Evolutionary conservation across 2,329 filamentous ascomycete genomes (phyloP).

Genomic region (Epichloe sp.): DNA sequence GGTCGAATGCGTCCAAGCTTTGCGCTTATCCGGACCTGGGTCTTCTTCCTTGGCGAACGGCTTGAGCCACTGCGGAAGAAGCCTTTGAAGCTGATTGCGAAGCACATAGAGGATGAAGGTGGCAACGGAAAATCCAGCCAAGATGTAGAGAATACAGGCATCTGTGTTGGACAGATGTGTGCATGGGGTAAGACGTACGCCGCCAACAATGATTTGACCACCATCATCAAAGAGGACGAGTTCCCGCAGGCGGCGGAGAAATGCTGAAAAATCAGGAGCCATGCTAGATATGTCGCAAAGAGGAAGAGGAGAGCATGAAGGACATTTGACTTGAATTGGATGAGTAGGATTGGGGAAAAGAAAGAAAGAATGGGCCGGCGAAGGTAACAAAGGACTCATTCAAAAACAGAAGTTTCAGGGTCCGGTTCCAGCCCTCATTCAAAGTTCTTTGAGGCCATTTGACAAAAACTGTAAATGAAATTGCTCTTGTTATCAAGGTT

Average conservation of each 20-base stretch:
- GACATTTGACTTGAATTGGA: not conserved
- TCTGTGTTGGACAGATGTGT: conserved; percentile 2
- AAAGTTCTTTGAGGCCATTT: no score
- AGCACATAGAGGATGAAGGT: conserved; percentile 17
- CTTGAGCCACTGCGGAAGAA: conserved; percentile 26
- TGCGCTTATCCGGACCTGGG: conserved; percentile 11
- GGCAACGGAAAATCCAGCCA: conserved; percentile 16
- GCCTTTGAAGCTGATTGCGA: conserved; percentile 13
- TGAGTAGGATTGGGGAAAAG: not conserved
- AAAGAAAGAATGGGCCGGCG: no score
- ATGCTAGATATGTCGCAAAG: not conserved
- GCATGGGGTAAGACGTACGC: not conserved
- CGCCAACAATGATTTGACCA: not conserved
- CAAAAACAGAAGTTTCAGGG: rapidly evolving
- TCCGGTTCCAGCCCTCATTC: no score
- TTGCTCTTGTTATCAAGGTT: no score
- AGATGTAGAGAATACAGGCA: conserved; percentile 9
- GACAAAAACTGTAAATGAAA: no score
- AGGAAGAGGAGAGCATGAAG: not conserved
- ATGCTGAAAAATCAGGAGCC: not conserved
- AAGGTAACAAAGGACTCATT: no score
- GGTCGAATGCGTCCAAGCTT: conserved; percentile 27
- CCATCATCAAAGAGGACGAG: not conserved
- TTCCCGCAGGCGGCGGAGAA: not conserved
- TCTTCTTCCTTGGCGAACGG: conserved; percentile 30